Evolutionary conservation across 208 protist genomes (phyloP).

Genomic region (Phytomonas francai): DNA sequence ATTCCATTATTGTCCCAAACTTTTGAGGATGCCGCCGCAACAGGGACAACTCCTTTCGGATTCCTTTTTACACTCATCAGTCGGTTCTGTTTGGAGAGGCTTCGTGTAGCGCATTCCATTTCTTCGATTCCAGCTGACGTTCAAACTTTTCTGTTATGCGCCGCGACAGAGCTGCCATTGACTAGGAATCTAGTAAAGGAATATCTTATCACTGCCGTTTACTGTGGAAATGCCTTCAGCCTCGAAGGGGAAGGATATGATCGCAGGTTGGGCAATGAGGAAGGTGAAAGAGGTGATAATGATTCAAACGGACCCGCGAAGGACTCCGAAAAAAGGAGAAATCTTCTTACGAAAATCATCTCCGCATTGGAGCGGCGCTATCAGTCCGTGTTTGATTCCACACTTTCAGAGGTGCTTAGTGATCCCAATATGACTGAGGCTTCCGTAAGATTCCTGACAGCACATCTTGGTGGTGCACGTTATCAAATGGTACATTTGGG

Average conservation of each 20-base stretch:
- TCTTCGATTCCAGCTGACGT: conserved; percentile 55
- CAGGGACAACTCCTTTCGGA: conserved; percentile 18
- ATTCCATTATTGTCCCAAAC: background rate
- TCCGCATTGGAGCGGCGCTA: conserved; percentile 61
- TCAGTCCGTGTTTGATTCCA: conserved; percentile 50
- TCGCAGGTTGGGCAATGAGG: conserved; percentile 1
- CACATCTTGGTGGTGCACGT: conserved; percentile 64
- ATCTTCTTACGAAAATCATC: conserved; percentile 28
- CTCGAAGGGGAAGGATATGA: background rate
- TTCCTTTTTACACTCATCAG: conserved; percentile 1
- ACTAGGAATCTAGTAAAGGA: conserved; percentile 25
- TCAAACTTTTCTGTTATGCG: conserved; percentile 45
- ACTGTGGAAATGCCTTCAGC: background rate
- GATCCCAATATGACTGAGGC: conserved; percentile 20
- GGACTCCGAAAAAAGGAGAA: conserved; percentile 7
- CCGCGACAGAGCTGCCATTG: conserved; percentile 62
- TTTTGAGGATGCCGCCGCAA: conserved; percentile 19
- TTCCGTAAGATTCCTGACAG: conserved; percentile 44
- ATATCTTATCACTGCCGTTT: conserved; percentile 19
- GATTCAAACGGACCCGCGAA: background rate
- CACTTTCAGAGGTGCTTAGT: conserved; percentile 48
- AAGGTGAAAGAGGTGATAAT: conserved; percentile 5
- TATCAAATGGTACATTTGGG: conserved; percentile 62
- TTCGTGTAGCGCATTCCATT: conserved; percentile 35
- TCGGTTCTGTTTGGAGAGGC: conserved; percentile 24